A percentile compares a stretch with the other conserved stretches of the same genome.
Evolutionary conservation across 345 rosid genomes (phyloP).

Genomic region (Tarenaya hassleriana): DNA sequence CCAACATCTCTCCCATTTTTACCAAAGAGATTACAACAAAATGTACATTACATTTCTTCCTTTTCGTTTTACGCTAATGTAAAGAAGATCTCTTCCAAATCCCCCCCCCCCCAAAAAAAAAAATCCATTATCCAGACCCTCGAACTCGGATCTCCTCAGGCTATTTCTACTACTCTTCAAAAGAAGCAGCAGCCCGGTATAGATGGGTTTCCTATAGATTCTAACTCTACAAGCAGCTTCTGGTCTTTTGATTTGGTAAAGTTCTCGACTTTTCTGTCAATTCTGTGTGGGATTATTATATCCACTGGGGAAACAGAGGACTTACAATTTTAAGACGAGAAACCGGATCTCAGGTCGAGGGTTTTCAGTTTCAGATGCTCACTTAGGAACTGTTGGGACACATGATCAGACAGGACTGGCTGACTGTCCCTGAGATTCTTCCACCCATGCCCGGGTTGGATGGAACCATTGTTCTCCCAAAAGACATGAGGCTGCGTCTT

Average conservation of each 20-base stretch:
- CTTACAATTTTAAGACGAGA: constrained; percentile 19
- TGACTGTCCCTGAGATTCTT: constrained; percentile 44
- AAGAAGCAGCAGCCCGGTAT: too few relatives aligned
- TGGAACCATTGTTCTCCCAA: constrained; percentile 38
- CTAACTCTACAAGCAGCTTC: constrained; percentile 2
- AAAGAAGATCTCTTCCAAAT: too few relatives aligned
- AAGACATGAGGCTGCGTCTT: constrained; percentile 46
- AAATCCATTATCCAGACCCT: too few relatives aligned
- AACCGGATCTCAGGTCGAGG: constrained; percentile 44
- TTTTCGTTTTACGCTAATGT: too few relatives aligned
- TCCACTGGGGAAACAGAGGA: not conserved
- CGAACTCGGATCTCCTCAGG: too few relatives aligned
- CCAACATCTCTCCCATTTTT: too few relatives aligned
- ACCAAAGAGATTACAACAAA: too few relatives aligned
- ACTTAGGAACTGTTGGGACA: constrained; percentile 54
- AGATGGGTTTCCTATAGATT: too few relatives aligned
- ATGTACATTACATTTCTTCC: too few relatives aligned
- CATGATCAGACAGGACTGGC: constrained; percentile 52
- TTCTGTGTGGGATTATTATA: too few relatives aligned
- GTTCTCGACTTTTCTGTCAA: not conserved
- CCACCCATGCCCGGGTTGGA: constrained; percentile 35
- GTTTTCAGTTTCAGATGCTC: constrained; percentile 51
- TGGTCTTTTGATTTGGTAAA: not conserved
- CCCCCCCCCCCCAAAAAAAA: too few relatives aligned
- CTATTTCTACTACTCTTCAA: too few relatives aligned